A percentile compares a stretch with the other conserved stretches of the same genome.
Evolutionary conservation across 2,329 filamentous ascomycete genomes (phyloP).

Genomic region (Plenodomus biglobosus): DNA sequence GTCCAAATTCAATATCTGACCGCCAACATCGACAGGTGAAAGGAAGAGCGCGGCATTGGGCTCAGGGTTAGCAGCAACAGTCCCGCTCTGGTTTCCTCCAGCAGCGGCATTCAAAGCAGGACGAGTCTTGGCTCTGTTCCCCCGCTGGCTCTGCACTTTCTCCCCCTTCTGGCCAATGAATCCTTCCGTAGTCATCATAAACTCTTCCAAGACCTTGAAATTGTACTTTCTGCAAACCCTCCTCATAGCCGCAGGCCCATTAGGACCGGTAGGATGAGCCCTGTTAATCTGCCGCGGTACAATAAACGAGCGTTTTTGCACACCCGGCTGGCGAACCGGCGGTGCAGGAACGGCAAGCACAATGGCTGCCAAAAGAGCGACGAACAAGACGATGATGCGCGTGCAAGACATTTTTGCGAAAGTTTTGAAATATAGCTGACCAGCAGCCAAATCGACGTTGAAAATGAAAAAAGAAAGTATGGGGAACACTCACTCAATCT

Average conservation of each 20-base stretch:
- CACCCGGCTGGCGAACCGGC: constrained; percentile 24
- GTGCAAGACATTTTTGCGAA: constrained; percentile 44
- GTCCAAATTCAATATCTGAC: constrained; percentile 67
- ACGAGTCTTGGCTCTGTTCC: neutral
- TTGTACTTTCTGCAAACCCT: constrained; percentile 71
- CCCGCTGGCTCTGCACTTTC: constrained; percentile 6
- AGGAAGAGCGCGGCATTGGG: constrained; percentile 70
- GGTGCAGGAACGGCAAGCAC: constrained; percentile 51
- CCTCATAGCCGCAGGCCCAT: constrained; percentile 64
- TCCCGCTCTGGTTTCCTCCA: constrained; percentile 50
- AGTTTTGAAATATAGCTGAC: constrained; percentile 37
- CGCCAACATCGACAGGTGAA: constrained; percentile 68
- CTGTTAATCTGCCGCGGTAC: constrained; percentile 60
- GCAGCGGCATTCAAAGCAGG: constrained; percentile 29
- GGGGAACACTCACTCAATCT: too few relatives aligned
- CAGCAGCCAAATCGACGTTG: constrained; percentile 41
- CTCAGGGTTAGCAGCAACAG: constrained; percentile 66
- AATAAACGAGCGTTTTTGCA: constrained; percentile 62
- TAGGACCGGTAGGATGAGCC: constrained; percentile 52
- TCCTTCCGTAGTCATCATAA: constrained; percentile 25
- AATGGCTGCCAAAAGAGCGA: constrained; percentile 53
- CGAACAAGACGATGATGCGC: constrained; percentile 45
- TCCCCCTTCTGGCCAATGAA: constrained; percentile 44
- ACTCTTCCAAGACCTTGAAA: constrained; percentile 34
- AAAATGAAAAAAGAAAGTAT: constrained; percentile 16